phyloP scores from a whole-genome alignment of 805 yeast species.

The Wickerhamiella sorbophila region DNA sequence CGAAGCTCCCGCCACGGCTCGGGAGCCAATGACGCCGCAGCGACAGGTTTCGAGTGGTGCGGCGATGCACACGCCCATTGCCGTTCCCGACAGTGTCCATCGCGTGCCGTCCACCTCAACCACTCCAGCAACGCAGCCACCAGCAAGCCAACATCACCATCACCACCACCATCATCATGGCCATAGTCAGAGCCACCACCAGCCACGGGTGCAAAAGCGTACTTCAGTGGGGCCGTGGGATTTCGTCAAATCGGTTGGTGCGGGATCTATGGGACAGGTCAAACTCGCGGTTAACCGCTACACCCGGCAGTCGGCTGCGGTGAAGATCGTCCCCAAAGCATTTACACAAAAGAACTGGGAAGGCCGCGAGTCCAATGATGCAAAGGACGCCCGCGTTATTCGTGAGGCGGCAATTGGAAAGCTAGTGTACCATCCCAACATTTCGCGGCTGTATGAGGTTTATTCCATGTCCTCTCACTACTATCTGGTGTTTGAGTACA shows the following conservation, averaged over 20 bases:
- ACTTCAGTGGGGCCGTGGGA: conserved; percentile 95
- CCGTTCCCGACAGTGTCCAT: no score
- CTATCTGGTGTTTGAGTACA: conserved; percentile 92
- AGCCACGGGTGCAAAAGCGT: conserved; percentile 33
- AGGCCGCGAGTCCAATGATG: conserved; percentile 49
- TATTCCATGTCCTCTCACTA: conserved; percentile 94
- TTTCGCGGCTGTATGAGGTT: conserved; percentile 84
- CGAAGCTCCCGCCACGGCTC: not conserved
- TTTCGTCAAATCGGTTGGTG: conserved; percentile 86
- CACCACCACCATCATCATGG: not conserved
- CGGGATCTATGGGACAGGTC: conserved; percentile 99
- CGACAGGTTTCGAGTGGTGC: not conserved
- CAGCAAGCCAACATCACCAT: no score
- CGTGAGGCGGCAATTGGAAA: conserved; percentile 93
- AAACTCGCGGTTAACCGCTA: conserved; percentile 77
- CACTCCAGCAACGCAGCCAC: no score
- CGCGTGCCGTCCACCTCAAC: no score
- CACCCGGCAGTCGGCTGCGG: conserved; percentile 63
- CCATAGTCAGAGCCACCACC: not conserved
- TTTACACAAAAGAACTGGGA: conserved; percentile 39
- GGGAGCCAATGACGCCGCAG: not conserved
- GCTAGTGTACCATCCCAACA: conserved; percentile 78
- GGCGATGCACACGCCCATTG: no score
- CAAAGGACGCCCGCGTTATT: conserved; percentile 81
- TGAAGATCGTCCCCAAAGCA: conserved; percentile 86